Percentiles rank a stretch among this genome's conserved stretches.
phyloP scores from a whole-genome alignment of 768 basidiomycete genomes.

The Pisolithus orientalis region DNA sequence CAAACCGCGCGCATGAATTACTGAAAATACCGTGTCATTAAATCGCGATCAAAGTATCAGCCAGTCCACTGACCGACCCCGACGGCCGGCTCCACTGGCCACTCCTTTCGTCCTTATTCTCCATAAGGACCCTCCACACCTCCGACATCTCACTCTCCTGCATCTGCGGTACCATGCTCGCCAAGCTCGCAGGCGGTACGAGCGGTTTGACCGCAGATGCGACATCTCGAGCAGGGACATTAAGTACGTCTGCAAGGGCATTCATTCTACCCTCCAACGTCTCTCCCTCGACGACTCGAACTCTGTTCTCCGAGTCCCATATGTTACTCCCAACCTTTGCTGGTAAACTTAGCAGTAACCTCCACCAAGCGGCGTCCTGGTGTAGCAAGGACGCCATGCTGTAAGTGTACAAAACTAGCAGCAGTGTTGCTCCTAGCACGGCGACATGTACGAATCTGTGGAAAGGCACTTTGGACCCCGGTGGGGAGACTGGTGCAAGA shows the following conservation, averaged over 20 bases:
- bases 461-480: constrained; percentile 3
- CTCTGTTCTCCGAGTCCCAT: constrained; percentile 1
- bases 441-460: constrained; percentile 46
- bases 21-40: no score
- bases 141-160: constrained; percentile 42
- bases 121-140: constrained; percentile 30
- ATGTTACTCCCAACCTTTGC: constrained; percentile 4
- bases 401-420: constrained; percentile 48
- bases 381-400: constrained; percentile 34
- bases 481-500: constrained; percentile 1
- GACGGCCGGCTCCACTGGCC: background rate
- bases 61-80: background rate
- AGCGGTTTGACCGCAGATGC: constrained; percentile 57
- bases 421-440: constrained; percentile 33
- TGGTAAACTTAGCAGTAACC: background rate
- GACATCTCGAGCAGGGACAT: constrained; percentile 53
- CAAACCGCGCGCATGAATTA: no score
- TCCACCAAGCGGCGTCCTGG: constrained; percentile 58
- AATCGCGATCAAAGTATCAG: background rate
- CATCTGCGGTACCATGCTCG: constrained; percentile 39
- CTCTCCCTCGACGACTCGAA: constrained; percentile 2
- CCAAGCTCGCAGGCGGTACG: constrained; percentile 55
- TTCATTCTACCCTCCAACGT: constrained; percentile 52
- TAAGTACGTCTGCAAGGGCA: constrained; percentile 55
- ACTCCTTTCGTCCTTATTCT: constrained; percentile 1